Percentiles rank a stretch among this genome's conserved stretches.
Conservation (phyloP, 345 rosid species). For the Acer negundo region DNA sequence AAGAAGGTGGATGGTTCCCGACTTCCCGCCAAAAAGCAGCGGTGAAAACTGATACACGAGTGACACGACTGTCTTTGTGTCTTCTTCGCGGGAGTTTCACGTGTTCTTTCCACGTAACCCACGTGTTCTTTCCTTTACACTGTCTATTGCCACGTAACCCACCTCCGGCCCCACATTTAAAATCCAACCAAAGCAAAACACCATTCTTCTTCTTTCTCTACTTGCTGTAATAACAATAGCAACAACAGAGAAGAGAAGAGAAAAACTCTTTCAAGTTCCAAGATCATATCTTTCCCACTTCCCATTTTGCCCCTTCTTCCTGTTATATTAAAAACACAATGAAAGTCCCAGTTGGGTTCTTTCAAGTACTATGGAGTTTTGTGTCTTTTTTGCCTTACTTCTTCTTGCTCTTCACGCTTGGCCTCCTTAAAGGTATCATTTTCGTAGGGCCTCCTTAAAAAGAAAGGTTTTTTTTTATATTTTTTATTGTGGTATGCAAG, state of each 20-base stretch:
- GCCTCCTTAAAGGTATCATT: conserved; percentile 53
- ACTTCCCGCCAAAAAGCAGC: conserved; percentile 23
- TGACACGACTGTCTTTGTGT: neutral
- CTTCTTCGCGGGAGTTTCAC: neutral
- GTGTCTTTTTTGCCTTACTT: conserved; percentile 71
- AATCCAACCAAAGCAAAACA: too few species aligned
- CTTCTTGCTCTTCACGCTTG: conserved; percentile 58
- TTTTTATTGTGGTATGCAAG: neutral
- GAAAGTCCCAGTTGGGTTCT: conserved; percentile 67
- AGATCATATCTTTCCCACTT: neutral
- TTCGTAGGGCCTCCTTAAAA: neutral
- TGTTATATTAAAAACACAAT: conserved; percentile 20
- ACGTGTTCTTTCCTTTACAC: conserved; percentile 19
- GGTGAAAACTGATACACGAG: neutral
- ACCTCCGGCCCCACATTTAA: neutral
- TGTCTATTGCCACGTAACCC: conserved; percentile 26
- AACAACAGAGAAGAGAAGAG: too few species aligned
- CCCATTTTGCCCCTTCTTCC: conserved; percentile 1
- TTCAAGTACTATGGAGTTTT: conserved; percentile 71
- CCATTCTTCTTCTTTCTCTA: too few species aligned
- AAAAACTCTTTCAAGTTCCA: too few species aligned
- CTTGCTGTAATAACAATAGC: too few species aligned
- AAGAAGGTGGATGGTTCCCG: conserved; percentile 15
- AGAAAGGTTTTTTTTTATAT: too few species aligned
- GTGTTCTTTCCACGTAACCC: conserved; percentile 23